A percentile compares a stretch with the other conserved stretches of the same genome.
These are phyloP conservation scores for Botrytis squamosa DNA, from an alignment of 2,329 filamentous ascomycete genomes.

Conservation along the genomic window DNA sequence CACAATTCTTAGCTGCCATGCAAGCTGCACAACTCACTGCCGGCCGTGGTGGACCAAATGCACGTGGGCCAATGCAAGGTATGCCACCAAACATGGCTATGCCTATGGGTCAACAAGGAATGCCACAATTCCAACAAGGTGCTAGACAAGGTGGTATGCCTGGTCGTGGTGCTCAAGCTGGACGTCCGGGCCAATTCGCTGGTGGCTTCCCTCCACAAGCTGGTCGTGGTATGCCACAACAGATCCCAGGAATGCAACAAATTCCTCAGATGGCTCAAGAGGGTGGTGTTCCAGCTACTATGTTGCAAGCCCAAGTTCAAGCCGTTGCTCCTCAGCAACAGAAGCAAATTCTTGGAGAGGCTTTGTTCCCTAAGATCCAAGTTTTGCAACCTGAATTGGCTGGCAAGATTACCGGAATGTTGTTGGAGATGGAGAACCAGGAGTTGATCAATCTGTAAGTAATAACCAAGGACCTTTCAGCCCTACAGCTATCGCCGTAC, in stretches of 20 bases:
- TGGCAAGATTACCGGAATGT: slow-evolving; percentile 99
- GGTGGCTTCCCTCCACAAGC: slow-evolving; percentile 41
- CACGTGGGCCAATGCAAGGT: slow-evolving; percentile 62
- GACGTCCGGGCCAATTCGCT: slow-evolving; percentile 40
- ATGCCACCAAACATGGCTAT: slow-evolving; percentile 71
- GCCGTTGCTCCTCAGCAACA: slow-evolving; percentile 67
- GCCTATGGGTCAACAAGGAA: slow-evolving; percentile 53
- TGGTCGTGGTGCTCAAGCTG: slow-evolving; percentile 40
- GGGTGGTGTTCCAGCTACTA: slow-evolving; percentile 38
- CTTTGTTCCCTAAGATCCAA: slow-evolving; percentile 98
- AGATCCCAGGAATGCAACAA: slow-evolving; percentile 36
- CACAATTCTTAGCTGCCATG: slow-evolving; percentile 73
- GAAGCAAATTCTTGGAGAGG: slow-evolving; percentile 98
- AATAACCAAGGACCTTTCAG: slow-evolving; percentile 17
- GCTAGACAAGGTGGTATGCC: slow-evolving; percentile 47
- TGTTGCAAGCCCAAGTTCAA: slow-evolving; percentile 59
- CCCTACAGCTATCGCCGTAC: slow-evolving; percentile 22
- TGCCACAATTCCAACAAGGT: slow-evolving; percentile 52
- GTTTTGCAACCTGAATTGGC: slow-evolving; percentile 91
- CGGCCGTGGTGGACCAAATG: slow-evolving; percentile 40
- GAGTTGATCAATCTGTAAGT: slow-evolving; percentile 96
- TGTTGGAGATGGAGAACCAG: slow-evolving; percentile 96
- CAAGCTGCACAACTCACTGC: slow-evolving; percentile 62
- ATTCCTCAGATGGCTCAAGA: slow-evolving; percentile 28
- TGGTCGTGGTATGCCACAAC: slow-evolving; percentile 41